Evolutionary conservation across 768 basidiomycete genomes (phyloP).

Genomic region (Calvatia gigantea): DNA sequence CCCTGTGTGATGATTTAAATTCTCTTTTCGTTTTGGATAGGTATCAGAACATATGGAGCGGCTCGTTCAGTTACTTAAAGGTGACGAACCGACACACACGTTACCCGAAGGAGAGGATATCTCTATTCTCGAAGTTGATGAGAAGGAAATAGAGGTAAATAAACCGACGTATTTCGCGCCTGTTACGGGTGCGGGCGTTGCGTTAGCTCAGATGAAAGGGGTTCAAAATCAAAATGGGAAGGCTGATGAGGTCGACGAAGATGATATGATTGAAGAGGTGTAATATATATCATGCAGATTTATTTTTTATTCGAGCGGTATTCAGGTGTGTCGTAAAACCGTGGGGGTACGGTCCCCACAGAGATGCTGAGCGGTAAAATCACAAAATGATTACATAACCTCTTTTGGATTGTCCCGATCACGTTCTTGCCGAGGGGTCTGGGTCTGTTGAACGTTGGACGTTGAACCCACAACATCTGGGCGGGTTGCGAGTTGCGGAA

Average conservation of each 20-base stretch:
- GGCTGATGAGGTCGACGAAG: slow-evolving; percentile 49
- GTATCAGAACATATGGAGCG: slow-evolving; percentile 86
- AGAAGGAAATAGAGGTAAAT: slow-evolving; percentile 9
- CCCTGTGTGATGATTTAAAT: not conserved
- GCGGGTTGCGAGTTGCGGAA: no score
- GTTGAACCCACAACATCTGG: no score
- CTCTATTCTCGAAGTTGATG: slow-evolving; percentile 17
- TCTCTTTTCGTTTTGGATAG: slow-evolving; percentile 32
- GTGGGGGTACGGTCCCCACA: no score
- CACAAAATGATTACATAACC: no score
- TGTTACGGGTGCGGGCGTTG: slow-evolving; percentile 6
- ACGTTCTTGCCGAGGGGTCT: no score
- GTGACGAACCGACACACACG: slow-evolving; percentile 61
- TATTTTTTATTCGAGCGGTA: no score
- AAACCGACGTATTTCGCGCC: slow-evolving; percentile 19
- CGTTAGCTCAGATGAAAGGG: slow-evolving; percentile 17
- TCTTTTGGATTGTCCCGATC: no score
- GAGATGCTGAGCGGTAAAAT: no score
- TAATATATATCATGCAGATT: no score
- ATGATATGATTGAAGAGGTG: slow-evolving; percentile 73
- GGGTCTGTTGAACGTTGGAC: no score
- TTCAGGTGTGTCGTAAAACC: no score
- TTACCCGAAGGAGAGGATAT: slow-evolving; percentile 32
- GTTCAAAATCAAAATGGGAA: not conserved
- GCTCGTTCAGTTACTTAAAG: slow-evolving; percentile 81